phyloP scores from a whole-genome alignment of 495 filamentous ascomycete species.

The Trichocladium antarcticum region DNA sequence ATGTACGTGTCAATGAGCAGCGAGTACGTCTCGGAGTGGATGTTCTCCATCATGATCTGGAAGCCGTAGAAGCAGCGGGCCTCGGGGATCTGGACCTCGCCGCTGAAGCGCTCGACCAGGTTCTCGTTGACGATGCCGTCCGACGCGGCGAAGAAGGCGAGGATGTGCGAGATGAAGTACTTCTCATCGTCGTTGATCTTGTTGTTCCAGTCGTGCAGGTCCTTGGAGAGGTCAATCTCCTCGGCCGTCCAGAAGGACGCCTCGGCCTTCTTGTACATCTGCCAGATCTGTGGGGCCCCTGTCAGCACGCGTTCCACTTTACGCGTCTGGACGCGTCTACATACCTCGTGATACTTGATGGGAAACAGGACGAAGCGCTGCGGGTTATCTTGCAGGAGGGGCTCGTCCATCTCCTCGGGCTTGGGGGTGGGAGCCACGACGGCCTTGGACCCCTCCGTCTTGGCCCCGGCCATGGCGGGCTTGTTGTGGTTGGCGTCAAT shows the following conservation, averaged over 20 bases:
- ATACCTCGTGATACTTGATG: slow-evolving; percentile 98
- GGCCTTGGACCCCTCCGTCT: slow-evolving; percentile 39
- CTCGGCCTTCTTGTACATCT: slow-evolving; percentile 99
- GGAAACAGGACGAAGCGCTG: slow-evolving; percentile 96
- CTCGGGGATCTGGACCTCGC: slow-evolving; percentile 94
- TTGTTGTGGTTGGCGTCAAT: slow-evolving; percentile 43
- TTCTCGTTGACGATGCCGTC: slow-evolving; percentile 99
- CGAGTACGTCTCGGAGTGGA: slow-evolving; percentile 99
- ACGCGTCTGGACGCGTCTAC: slow-evolving; percentile 55
- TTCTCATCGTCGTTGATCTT: slow-evolving; percentile 91
- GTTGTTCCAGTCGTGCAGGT: slow-evolving; percentile 98
- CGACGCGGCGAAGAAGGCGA: slow-evolving; percentile 99
- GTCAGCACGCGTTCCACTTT: slow-evolving; percentile 43
- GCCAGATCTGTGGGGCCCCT: slow-evolving; percentile 66
- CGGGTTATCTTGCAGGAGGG: slow-evolving; percentile 89
- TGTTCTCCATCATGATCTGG: slow-evolving; percentile 99
- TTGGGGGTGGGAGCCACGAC: slow-evolving; percentile 51
- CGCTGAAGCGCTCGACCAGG: slow-evolving; percentile 92
- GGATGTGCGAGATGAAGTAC: slow-evolving; percentile 95
- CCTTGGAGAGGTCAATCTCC: slow-evolving; percentile 97
- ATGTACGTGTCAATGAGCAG: slow-evolving; percentile 99
- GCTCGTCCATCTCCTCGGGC: slow-evolving; percentile 68
- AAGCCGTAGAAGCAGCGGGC: slow-evolving; percentile 99
- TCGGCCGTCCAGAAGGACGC: slow-evolving; percentile 99
- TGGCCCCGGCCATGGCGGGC: slow-evolving; percentile 30